These are phyloP conservation scores for Corylus avellana DNA, from an alignment of 306 rosid species.

Conservation along the genomic window DNA sequence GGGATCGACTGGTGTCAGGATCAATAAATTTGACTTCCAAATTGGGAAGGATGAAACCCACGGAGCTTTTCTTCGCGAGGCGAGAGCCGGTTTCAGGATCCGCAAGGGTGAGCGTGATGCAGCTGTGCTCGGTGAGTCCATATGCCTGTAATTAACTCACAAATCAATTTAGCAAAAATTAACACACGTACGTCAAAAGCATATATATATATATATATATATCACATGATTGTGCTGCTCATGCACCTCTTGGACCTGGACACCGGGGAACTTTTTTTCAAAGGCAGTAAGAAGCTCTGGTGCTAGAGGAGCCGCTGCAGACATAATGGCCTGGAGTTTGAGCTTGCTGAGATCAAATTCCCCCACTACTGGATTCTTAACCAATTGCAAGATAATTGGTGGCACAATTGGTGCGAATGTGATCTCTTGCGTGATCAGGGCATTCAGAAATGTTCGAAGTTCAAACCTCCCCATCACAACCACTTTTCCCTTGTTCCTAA, in stretches of 20 bases:
- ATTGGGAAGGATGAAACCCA: conserved; percentile 85
- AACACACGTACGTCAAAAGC: not conserved
- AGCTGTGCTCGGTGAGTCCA: conserved; percentile 94
- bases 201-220: not conserved
- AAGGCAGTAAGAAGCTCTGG: conserved; percentile 74
- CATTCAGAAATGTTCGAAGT: conserved; percentile 61
- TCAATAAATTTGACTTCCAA: conserved; percentile 80
- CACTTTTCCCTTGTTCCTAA: conserved; percentile 80
- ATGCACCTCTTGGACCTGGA: conserved; percentile 77
- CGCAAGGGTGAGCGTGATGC: conserved; percentile 81
- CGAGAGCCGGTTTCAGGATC: conserved; percentile 31
- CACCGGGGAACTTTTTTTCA: conserved; percentile 77
- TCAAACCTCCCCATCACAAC: conserved; percentile 89
- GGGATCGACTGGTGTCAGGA: conserved; percentile 70
- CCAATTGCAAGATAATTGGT: conserved; percentile 80
- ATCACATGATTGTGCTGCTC: not conserved
- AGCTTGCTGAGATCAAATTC: conserved; percentile 80
- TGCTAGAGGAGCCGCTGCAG: conserved; percentile 95
- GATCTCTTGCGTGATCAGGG: conserved; percentile 73
- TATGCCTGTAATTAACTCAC: conserved; percentile 56
- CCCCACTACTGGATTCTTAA: conserved; percentile 73
- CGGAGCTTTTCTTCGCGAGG: conserved; percentile 60
- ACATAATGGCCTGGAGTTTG: conserved; percentile 80
- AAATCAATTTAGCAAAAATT: not conserved
- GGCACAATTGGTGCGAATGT: conserved; percentile 91